A percentile compares a stretch with the other conserved stretches of the same genome.
Evolutionary conservation across 1,284 basidiomycete species (phyloP).

Genomic region (Puccinia horiana): DNA sequence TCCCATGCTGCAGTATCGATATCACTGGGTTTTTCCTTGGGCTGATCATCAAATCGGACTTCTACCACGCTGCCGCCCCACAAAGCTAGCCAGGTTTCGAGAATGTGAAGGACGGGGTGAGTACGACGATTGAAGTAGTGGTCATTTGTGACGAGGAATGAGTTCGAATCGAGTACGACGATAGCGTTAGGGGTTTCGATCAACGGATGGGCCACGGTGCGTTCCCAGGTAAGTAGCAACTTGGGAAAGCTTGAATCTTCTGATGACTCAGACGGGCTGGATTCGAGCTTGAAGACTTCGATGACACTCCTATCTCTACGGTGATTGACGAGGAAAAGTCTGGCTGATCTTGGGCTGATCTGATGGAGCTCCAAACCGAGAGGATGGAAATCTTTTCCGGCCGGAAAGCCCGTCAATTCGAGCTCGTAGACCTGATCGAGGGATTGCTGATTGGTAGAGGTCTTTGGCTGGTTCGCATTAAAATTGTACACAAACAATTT

Average conservation of each 20-base stretch:
- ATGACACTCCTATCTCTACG: slow-evolving; percentile 41
- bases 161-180: neutral
- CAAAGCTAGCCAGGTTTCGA: slow-evolving; percentile 20
- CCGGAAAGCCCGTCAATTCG: slow-evolving; percentile 62
- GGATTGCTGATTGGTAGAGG: neutral
- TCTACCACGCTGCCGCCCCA: slow-evolving; percentile 17
- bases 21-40: neutral
- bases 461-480: neutral
- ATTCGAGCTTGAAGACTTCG: slow-evolving; percentile 34
- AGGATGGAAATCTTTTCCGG: slow-evolving; percentile 65
- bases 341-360: slow-evolving; percentile 60
- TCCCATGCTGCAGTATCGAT: neutral
- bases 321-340: slow-evolving; percentile 42
- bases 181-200: slow-evolving; percentile 40
- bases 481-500: slow-evolving; percentile 61
- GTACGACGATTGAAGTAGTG: slow-evolving; percentile 38
- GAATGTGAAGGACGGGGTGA: slow-evolving; percentile 8
- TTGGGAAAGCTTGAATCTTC: neutral
- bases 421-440: slow-evolving; percentile 52
- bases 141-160: slow-evolving; percentile 39
- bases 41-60: slow-evolving; percentile 14
- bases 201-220: slow-evolving; percentile 27
- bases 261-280: neutral
- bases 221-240: neutral
- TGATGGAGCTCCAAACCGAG: slow-evolving; percentile 65